A percentile compares a stretch with the other conserved stretches of the same genome.
phyloP scores from a whole-genome alignment of 352 stramenopile genomes.

The Phytophthora foliorum region DNA sequence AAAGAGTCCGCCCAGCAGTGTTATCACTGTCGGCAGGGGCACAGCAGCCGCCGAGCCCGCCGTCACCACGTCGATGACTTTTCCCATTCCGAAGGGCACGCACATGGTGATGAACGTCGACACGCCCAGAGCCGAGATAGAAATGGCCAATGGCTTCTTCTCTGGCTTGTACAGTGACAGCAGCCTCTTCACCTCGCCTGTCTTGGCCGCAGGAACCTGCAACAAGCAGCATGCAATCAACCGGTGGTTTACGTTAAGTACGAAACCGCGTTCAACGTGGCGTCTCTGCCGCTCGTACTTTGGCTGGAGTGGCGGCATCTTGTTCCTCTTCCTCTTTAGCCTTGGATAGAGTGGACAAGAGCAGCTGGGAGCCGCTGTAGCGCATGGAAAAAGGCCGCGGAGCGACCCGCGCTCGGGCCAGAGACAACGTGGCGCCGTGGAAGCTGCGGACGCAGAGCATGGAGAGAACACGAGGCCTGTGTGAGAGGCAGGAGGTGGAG shows the following conservation, averaged over 20 bases:
- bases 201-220: conserved; percentile 18
- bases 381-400: not conserved
- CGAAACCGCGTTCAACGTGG: not conserved
- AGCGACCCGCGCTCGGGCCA: conserved; percentile 1
- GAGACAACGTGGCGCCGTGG: conserved; percentile 18
- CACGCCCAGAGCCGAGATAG: conserved; percentile 66
- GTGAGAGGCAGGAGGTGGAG: not conserved
- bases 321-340: conserved; percentile 21
- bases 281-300: conserved; percentile 3
- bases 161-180: conserved; percentile 74
- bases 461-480: not conserved
- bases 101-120: conserved; percentile 84
- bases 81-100: conserved; percentile 85
- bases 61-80: conserved; percentile 83
- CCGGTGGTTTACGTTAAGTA: conserved; percentile 16
- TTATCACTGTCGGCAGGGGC: conserved; percentile 60
- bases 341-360: conserved; percentile 36
- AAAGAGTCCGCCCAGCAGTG: conserved; percentile 76
- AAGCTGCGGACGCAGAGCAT: conserved; percentile 18
- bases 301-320: not conserved
- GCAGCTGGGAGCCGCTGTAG: conserved; percentile 15
- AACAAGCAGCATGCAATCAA: conserved; percentile 5
- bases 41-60: conserved; percentile 46
- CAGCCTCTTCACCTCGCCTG: conserved; percentile 48
- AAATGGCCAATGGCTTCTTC: conserved; percentile 72